Conservation (phyloP, 805 yeast genomes). For the Nakazawaea wyomingensis region DNA sequence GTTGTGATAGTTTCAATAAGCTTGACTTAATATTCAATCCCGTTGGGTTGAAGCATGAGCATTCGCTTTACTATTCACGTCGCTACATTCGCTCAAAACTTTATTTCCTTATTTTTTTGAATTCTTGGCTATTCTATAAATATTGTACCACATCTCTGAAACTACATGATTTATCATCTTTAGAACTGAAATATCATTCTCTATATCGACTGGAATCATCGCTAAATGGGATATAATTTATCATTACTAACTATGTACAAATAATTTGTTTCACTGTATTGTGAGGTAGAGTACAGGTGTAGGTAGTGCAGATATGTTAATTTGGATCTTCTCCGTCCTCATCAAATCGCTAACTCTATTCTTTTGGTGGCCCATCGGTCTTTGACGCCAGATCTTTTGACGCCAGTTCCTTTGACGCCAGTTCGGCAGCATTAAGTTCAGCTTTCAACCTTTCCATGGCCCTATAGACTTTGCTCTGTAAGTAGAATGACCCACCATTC, state of each 20-base stretch:
- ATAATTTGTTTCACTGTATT: too few relatives aligned
- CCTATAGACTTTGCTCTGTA: conserved; percentile 88
- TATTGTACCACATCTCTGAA: too few relatives aligned
- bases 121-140: too few relatives aligned
- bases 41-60: conserved; percentile 23
- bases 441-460: conserved; percentile 88
- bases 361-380: neutral
- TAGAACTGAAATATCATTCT: too few relatives aligned
- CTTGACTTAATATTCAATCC: conserved; percentile 22
- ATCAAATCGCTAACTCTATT: too few relatives aligned
- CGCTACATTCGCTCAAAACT: conserved; percentile 37
- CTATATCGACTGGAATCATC: too few relatives aligned
- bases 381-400: conserved; percentile 17
- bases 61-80: conserved; percentile 42
- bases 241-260: neutral
- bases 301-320: too few relatives aligned
- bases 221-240: too few relatives aligned
- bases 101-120: neutral
- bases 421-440: conserved; percentile 62
- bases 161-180: too few relatives aligned
- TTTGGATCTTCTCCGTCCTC: too few relatives aligned
- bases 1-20: conserved; percentile 32
- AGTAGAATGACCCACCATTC: conserved; percentile 91
- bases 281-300: too few relatives aligned
- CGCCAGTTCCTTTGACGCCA: conserved; percentile 25